These are phyloP conservation scores for Warburgia ugandensis DNA, from an alignment of 164 flowering plant genomes.

Conservation along the genomic window DNA sequence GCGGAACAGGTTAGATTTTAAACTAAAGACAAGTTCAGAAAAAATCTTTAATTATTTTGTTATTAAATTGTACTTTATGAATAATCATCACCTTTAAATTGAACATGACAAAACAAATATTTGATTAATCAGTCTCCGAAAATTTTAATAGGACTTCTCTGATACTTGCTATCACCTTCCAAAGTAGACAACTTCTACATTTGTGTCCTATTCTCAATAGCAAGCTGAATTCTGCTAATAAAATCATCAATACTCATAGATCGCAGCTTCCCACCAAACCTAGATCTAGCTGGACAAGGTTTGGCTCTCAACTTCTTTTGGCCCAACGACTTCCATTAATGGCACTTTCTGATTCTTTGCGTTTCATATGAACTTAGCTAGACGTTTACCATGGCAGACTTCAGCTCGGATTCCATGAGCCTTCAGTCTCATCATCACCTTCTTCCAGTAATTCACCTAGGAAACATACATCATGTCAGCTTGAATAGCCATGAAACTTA, in stretches of 20 bases:
- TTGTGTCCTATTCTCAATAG: constrained; percentile 40
- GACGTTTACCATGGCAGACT: constrained; percentile 81
- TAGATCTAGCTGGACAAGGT: constrained; percentile 76
- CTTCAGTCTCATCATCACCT: constrained; percentile 46
- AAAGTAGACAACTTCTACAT: too few relatives aligned
- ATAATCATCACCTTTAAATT: too few relatives aligned
- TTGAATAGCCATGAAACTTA: too few relatives aligned
- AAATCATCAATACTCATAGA: constrained; percentile 62
- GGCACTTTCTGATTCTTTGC: constrained; percentile 89
- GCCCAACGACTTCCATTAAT: constrained; percentile 90
- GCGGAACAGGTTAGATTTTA: too few relatives aligned
- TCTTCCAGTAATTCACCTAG: constrained; percentile 75
- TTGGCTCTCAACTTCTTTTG: constrained; percentile 75
- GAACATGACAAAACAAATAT: too few relatives aligned
- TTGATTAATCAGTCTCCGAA: too few relatives aligned
- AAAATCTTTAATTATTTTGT: too few relatives aligned
- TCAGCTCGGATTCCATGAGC: constrained; percentile 63
- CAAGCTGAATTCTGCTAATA: constrained; percentile 36
- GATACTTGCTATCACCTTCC: too few relatives aligned
- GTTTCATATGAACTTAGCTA: constrained; percentile 82
- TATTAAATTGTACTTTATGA: too few relatives aligned
- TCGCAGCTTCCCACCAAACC: constrained; percentile 81
- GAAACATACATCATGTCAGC: not conserved
- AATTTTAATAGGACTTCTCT: too few relatives aligned
- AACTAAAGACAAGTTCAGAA: too few relatives aligned